Conservation (phyloP, 2,329 filamentous ascomycete species). For the Didymella lethalis region DNA sequence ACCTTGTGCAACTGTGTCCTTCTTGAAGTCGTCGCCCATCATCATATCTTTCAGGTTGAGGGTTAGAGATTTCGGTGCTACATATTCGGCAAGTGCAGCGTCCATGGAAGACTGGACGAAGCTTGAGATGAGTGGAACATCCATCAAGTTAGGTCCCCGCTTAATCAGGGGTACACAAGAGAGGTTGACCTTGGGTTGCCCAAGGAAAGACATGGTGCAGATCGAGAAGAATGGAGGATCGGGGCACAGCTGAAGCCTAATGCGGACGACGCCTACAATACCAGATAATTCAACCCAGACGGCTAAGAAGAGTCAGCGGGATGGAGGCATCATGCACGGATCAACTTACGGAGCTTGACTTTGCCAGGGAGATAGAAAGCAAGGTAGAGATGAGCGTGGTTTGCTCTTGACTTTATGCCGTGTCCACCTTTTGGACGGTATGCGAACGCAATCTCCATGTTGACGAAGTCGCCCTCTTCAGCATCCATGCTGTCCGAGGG, state of each 20-base stretch:
- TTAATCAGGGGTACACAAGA: conserved; percentile 75
- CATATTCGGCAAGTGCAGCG: conserved; percentile 76
- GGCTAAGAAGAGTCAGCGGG: conserved; percentile 52
- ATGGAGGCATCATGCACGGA: not conserved
- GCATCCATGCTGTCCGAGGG: conserved; percentile 66
- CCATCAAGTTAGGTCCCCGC: conserved; percentile 75
- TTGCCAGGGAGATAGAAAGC: conserved; percentile 72
- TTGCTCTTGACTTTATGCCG: conserved; percentile 68
- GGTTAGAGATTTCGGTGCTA: conserved; percentile 77
- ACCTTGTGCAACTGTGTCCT: conserved; percentile 71
- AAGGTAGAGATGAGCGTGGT: conserved; percentile 76
- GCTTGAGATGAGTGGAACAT: conserved; percentile 75
- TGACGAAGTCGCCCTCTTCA: conserved; percentile 80
- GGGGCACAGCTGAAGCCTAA: conserved; percentile 75
- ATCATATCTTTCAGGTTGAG: conserved; percentile 80
- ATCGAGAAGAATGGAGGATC: conserved; percentile 81
- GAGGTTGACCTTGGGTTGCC: conserved; percentile 75
- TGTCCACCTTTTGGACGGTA: conserved; percentile 71
- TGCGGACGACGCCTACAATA: conserved; percentile 72
- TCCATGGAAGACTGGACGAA: conserved; percentile 79
- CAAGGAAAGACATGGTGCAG: conserved; percentile 76
- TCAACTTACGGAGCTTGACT: conserved; percentile 59
- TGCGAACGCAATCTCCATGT: conserved; percentile 77
- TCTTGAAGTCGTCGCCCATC: conserved; percentile 79
- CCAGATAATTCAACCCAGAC: conserved; percentile 80